Conservation (phyloP, 495 filamentous ascomycete genomes). For the Talaromyces borbonicus region DNA sequence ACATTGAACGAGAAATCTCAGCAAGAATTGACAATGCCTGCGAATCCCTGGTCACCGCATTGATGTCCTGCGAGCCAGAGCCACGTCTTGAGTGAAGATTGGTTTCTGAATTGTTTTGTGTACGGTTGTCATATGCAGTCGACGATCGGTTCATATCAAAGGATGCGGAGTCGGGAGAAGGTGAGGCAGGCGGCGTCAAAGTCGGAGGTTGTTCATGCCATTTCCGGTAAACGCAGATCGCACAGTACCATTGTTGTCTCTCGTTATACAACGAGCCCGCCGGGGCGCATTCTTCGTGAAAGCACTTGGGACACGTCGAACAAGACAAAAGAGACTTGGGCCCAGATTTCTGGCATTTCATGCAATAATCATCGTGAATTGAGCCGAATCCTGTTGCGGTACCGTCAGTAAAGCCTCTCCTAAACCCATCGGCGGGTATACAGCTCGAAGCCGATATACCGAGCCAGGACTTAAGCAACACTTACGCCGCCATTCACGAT, state of each 20-base stretch:
- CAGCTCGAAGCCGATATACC: neutral
- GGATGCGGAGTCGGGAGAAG: neutral
- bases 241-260: constrained; percentile 8
- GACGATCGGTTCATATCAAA: neutral
- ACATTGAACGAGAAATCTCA: constrained; percentile 6
- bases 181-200: constrained; percentile 10
- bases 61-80: neutral
- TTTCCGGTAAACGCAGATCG: constrained; percentile 9
- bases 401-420: neutral
- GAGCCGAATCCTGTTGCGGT: constrained; percentile 2
- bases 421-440: neutral
- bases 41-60: neutral
- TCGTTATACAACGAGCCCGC: constrained; percentile 3
- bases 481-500: constrained; percentile 6
- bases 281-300: constrained; percentile 9
- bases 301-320: constrained; percentile 6
- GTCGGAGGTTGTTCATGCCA: constrained; percentile 10
- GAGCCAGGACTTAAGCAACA: neutral
- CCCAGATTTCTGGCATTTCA: constrained; percentile 7
- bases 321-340: constrained; percentile 7
- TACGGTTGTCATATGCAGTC: neutral
- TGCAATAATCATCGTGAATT: constrained; percentile 7
- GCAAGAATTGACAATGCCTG: constrained; percentile 7
- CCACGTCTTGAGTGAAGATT: no score
- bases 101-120: neutral